A percentile compares a stretch with the other conserved stretches of the same genome.
Conservation (phyloP, 1,284 basidiomycete genomes). For the Sporisorium iseilematis-ciliati region DNA sequence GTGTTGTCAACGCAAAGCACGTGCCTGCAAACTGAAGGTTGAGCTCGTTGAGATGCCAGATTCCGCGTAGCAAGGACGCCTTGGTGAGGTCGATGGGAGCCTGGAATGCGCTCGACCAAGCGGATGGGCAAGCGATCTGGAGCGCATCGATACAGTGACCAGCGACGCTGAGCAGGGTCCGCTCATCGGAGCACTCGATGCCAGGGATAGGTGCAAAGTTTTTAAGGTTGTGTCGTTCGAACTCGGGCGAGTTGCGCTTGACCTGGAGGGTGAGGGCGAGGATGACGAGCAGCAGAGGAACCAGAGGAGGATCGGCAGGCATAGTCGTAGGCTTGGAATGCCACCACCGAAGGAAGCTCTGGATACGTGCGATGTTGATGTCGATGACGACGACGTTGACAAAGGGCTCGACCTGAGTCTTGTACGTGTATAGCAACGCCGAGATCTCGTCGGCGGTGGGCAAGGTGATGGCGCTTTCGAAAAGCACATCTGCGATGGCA, state of each 20-base stretch:
- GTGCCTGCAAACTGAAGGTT: slow-evolving; percentile 59
- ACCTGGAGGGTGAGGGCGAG: slow-evolving; percentile 61
- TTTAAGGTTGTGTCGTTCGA: slow-evolving; percentile 31
- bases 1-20: slow-evolving; percentile 56
- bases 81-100: slow-evolving; percentile 63
- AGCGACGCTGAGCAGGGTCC: slow-evolving; percentile 56
- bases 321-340: slow-evolving; percentile 59
- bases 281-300: slow-evolving; percentile 60
- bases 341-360: slow-evolving; percentile 62
- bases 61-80: slow-evolving; percentile 56
- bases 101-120: slow-evolving; percentile 58
- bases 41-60: slow-evolving; percentile 62
- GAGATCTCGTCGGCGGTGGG: slow-evolving; percentile 51
- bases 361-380: slow-evolving; percentile 58
- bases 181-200: slow-evolving; percentile 54
- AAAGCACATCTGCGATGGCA: slow-evolving; percentile 57
- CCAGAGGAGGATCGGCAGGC: slow-evolving; percentile 61
- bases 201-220: slow-evolving; percentile 40
- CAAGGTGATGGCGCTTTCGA: slow-evolving; percentile 49
- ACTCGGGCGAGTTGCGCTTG: slow-evolving; percentile 48
- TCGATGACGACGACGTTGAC: slow-evolving; percentile 57
- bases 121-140: slow-evolving; percentile 59
- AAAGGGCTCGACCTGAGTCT: slow-evolving; percentile 55
- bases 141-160: slow-evolving; percentile 58
- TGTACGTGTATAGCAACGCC: slow-evolving; percentile 55